A percentile compares a stretch with the other conserved stretches of the same genome.
Evolutionary conservation across 345 rosid species (phyloP).

Genomic region (Populus davidiana): DNA sequence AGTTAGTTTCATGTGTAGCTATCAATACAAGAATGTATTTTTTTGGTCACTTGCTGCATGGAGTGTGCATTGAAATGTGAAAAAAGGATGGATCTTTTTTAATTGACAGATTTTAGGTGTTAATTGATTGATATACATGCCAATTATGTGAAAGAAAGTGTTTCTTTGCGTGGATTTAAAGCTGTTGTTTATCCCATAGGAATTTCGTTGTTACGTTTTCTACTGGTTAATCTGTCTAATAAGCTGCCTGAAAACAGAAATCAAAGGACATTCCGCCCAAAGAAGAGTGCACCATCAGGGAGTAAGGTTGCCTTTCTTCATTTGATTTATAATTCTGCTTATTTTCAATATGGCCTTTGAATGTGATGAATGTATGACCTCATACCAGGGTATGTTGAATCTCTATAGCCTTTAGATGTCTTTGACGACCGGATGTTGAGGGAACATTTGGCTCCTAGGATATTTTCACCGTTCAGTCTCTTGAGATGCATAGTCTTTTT

Average conservation of each 20-base stretch:
- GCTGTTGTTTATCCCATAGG: not conserved
- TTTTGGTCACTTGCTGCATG: too few species aligned
- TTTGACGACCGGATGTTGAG: not conserved
- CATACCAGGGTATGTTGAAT: not conserved
- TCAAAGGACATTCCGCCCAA: constrained; percentile 96
- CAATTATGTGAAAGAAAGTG: too few species aligned
- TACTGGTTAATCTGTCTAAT: constrained; percentile 14
- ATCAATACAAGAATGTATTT: too few species aligned
- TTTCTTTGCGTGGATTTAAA: not conserved
- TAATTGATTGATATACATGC: not conserved
- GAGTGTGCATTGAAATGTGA: too few species aligned
- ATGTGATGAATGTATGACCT: not conserved
- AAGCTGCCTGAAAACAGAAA: constrained; percentile 50
- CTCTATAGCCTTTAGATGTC: not conserved
- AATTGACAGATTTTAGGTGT: not conserved
- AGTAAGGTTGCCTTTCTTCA: constrained; percentile 67
- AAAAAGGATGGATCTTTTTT: too few species aligned
- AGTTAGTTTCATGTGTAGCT: too few species aligned
- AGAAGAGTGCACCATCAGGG: constrained; percentile 96
- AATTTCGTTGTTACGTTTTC: constrained; percentile 2
- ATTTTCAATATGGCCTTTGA: not conserved
- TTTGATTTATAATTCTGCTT: not conserved
- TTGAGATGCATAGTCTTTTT: not conserved
- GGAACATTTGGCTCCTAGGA: not conserved
- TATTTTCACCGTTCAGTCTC: not conserved